Percentiles rank a stretch among this genome's conserved stretches.
Conservation (phyloP, 1,139 yeast genomes). For the Suhomyces chickasaworum region DNA sequence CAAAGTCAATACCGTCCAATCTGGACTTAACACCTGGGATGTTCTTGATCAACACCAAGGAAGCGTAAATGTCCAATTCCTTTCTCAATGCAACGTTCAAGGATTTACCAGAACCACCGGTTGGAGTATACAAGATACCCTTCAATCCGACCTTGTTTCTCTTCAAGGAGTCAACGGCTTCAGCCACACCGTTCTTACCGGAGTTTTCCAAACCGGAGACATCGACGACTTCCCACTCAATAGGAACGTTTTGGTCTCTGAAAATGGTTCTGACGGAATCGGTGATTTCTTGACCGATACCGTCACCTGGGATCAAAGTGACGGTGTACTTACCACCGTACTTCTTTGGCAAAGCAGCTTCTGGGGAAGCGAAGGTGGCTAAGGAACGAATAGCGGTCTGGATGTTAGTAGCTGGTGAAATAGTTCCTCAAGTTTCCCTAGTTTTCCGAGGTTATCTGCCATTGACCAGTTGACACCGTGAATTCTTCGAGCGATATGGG, state of each 20-base stretch:
- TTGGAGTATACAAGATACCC: conserved; percentile 93
- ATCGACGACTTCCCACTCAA: conserved; percentile 91
- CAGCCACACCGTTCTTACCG: conserved; percentile 65
- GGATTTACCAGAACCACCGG: conserved; percentile 59
- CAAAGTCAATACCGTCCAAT: conserved; percentile 86
- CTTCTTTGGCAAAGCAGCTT: conserved; percentile 77
- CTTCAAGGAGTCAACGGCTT: conserved; percentile 88
- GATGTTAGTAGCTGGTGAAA: conserved; percentile 3
- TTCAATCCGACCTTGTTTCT: conserved; percentile 97
- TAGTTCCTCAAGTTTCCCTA: not conserved
- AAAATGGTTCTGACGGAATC: conserved; percentile 91
- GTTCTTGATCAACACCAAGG: conserved; percentile 88
- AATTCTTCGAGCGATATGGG: not conserved
- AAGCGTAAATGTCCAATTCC: conserved; percentile 93
- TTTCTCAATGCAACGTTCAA: conserved; percentile 96
- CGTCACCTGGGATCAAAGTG: conserved; percentile 94
- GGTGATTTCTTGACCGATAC: conserved; percentile 95
- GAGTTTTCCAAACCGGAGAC: conserved; percentile 77
- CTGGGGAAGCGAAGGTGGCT: conserved; percentile 57
- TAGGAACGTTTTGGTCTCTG: conserved; percentile 82
- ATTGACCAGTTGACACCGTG: not conserved
- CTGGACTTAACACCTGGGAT: conserved; percentile 94
- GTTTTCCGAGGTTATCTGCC: not conserved
- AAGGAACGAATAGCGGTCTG: conserved; percentile 44
- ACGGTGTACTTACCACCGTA: conserved; percentile 94